Base-by-base conservation (phyloP, 2,329 filamentous ascomycete genomes). In the Penicillium crustosum region DNA sequence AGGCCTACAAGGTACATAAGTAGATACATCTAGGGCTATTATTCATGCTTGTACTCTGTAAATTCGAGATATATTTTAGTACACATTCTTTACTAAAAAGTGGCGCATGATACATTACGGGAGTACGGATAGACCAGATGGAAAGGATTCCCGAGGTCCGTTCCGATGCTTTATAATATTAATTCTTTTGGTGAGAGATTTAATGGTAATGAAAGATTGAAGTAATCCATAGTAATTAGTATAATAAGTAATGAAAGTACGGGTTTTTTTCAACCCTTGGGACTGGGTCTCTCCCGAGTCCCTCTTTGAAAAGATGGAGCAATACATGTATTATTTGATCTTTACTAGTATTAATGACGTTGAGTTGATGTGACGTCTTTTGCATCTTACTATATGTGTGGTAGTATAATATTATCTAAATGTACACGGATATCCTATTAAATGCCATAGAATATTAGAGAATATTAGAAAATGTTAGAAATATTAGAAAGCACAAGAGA, bases 251-350 rank as follows among this genome's bases (percentile, higher is more conserved):
- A 29, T 21, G 17, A 45, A 41, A 36, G 35, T 43, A 55, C 29
- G 41, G 33, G 27, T 43, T 58, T 56, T 53, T 42, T 45, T 27
- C 49, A 64, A 66, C 61, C 61, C 58, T 69, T 69, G 60, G 67
- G 55, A 64, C 60, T 67, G 66, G 68, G 61, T 66, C 61, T 66
- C 49, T 61, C 57, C 57, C 39, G 58, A 58, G 50, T 39, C n/a
- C 19, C 36, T 19, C 36, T 38, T 17, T 35, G 1, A 0, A 0
- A 23, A 35, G 17, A 15, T 31, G 2, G 27, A 66, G 57, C 59
- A 66, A 58, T 47, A 47, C 44, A 47, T 33, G 44, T 47, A 47
- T 47, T 47, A 33, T 33, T 19, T 33, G 17, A 9, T 35, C 4
- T 60, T 35, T n/a, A 21, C 49, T 8, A n/a, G 42, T 44, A 29